Evolutionary conservation across 768 basidiomycete species (phyloP), one percentile per base, ranked within the genome.

Genomic region (Lactarius sp.): DNA sequence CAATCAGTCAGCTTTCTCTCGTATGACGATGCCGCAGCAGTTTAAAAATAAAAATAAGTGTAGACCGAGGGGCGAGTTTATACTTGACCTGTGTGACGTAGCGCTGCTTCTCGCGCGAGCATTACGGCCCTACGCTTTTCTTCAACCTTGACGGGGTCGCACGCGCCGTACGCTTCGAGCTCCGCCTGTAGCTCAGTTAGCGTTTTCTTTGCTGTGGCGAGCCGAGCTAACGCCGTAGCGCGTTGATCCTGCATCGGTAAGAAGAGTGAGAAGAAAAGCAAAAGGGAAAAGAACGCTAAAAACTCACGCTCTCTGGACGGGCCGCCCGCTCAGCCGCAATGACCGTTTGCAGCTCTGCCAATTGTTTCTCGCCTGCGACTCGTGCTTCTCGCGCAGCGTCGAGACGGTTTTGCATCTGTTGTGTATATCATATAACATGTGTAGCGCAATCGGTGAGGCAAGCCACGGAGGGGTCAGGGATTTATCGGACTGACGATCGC

Each of bases 41-140:
- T 36, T 44, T 44, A 18, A 20, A 36, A n/a, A 31, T 16, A 36
- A 39, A 52, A 10, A 22, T 49, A 20, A 16, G n/a, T 14, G 14
- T 18, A 27, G 27, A 27, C 27, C 27, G 27, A 27, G 27, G 22
- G 50, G 27, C 6, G 31, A 16, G 6, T n/a, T 6, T 3, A 41
- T 3, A 34, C 52, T n/a, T 61, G 67, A 95, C 94, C 94, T 41
- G 94, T 98, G 90, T 93, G 94, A 14, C 92, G 85, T 27, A 87
- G 72, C 13, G 88, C 83, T 13, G 92, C 93, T 71, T 96, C 92
- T 65, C 88, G 90, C 3, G 90, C 92, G 14, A 94, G 78, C 56
- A 82, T 79, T 10, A 85, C 79, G 0, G 87, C 92, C 52, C 88
- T 77, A 55, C 81, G 84, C 72, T 86, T 88, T 71, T 88, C 85